Evolutionary conservation across 805 yeast species (phyloP), one percentile per base, ranked within the genome.

Genomic region (Wickerhamomyces alni): DNA sequence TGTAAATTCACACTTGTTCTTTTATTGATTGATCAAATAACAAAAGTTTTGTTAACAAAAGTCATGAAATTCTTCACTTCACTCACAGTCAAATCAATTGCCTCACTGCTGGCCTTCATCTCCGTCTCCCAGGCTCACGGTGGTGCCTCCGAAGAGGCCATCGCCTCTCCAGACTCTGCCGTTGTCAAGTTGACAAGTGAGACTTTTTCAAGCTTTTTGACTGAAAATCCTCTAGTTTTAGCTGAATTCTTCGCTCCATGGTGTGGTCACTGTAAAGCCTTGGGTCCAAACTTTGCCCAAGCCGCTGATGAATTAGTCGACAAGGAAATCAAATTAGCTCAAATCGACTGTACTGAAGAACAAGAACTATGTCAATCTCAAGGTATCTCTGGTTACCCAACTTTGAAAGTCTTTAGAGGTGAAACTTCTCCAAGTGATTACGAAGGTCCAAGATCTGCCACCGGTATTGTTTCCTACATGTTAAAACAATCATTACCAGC

Each of bases 191-290:
- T 91, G 48, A 75, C 84, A 29, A 65, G 80, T 17, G 79, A 72
- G 29, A 74, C 73, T 43, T 91, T 86, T 60, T 74, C 74, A 41
- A 61, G 70, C 13, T 87, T 85, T 62, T 64, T 91, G 47, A 63
- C 67, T 36, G 77, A 72, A 40, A 83, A 89, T 67, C 84, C 87
- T 27, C 70, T 89, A 50, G 94, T 87, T 17, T 66, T 87, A 46
- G 83, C 91, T 17, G 95, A 87, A 65, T 87, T 87, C 65, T 87
- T 82, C 61, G 95, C 95, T 15, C 95, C 97, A 60, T 91, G 98
- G 97, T 89, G 97, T 72, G 96, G 96, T 15, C 93, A 89, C 68
- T 89, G 97, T 74, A 87, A 89, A 70, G 75, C 74, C 36, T 67
- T 87, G 48, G 95, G 87, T 11, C 96, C 96, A 27, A 82, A 87